Evolutionary conservation across 768 basidiomycete species (phyloP).

Genomic region (Royoungia palumana): DNA sequence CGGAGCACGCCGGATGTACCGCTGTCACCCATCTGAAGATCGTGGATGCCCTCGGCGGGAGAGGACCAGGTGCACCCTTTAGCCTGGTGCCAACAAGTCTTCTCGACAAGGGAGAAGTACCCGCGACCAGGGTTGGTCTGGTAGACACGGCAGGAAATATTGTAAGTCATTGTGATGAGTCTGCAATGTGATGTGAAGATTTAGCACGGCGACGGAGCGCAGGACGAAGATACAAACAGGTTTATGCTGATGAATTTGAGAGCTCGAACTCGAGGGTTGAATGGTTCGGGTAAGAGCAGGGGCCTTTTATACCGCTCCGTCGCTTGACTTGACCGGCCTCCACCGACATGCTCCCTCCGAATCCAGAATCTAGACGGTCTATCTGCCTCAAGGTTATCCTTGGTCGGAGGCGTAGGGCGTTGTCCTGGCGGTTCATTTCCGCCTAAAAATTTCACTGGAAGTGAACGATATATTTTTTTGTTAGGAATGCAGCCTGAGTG

Average conservation of each 20-base stretch:
- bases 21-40: conserved; percentile 37
- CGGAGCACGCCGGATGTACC: conserved; percentile 39
- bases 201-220: background rate
- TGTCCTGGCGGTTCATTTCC: no score
- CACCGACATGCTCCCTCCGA: no score
- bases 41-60: conserved; percentile 7
- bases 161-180: conserved; percentile 16
- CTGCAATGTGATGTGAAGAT: conserved; percentile 30
- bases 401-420: no score
- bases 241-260: background rate
- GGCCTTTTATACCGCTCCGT: no score
- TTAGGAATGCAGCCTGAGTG: no score
- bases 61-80: conserved; percentile 30
- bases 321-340: no score
- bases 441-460: no score
- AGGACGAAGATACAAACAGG: background rate
- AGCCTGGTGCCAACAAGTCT: conserved; percentile 3
- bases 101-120: conserved; percentile 2
- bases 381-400: no score
- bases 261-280: background rate
- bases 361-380: no score
- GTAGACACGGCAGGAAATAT: background rate
- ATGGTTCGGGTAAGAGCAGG: no score
- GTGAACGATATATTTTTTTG: no score
- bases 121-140: conserved; percentile 8